phyloP scores from a whole-genome alignment of 2,329 filamentous ascomycete genomes.

The Ophiognomonia clavigignenti-juglandacearum region DNA sequence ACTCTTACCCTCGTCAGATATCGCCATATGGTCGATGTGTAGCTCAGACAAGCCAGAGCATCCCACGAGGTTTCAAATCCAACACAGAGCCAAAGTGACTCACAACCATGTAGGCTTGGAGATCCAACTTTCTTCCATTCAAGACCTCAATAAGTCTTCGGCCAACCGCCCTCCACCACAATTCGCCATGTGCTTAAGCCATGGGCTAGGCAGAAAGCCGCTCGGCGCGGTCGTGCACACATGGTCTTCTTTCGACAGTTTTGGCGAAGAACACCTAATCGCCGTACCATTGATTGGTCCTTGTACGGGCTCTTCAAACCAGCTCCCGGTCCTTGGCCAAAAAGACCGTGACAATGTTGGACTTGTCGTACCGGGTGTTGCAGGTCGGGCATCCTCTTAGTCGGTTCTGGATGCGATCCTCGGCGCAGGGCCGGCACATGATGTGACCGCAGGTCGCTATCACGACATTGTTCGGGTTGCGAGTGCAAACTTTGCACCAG shows the following conservation, averaged over 20 bases:
- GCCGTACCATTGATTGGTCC: background rate
- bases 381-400: slow-evolving; percentile 95
- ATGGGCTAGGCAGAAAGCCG: no score
- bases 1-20: no score
- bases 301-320: background rate
- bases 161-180: no score
- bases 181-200: no score
- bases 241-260: background rate
- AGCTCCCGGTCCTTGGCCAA: slow-evolving; percentile 16
- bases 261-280: background rate
- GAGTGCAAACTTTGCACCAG: slow-evolving; percentile 87
- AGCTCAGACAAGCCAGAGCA: no score
- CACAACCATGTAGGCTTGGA: no score
- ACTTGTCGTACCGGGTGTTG: slow-evolving; percentile 83
- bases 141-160: no score
- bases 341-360: slow-evolving; percentile 78
- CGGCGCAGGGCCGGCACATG: slow-evolving; percentile 87
- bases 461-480: slow-evolving; percentile 88
- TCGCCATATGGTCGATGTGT: no score
- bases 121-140: no score
- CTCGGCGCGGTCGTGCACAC: no score
- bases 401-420: slow-evolving; percentile 81
- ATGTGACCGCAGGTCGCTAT: slow-evolving; percentile 93
- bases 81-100: no score
- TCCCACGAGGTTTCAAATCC: no score